A percentile compares a stretch with the other conserved stretches of the same genome.
These are phyloP conservation scores for Monosporozyma aquatica DNA, from an alignment of 805 yeast genomes.

Conservation along the genomic window DNA sequence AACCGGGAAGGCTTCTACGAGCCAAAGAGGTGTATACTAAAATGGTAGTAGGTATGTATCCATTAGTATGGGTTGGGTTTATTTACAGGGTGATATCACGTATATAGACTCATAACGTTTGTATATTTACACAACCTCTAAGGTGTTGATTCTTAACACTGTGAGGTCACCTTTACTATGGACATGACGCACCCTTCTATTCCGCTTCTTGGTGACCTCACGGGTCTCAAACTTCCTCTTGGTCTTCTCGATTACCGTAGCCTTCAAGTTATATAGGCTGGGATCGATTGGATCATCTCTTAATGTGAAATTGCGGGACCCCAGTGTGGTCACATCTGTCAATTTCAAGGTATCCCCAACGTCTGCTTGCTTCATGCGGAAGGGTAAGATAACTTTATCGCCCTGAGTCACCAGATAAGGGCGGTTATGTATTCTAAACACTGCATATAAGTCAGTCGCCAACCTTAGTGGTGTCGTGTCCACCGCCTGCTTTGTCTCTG, in stretches of 20 bases:
- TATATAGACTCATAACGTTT: no score
- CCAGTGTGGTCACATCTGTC: slow-evolving; percentile 70
- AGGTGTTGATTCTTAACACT: slow-evolving; percentile 64
- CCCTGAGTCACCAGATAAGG: slow-evolving; percentile 88
- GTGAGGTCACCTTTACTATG: slow-evolving; percentile 66
- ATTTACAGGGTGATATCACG: background rate
- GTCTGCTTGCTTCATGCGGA: slow-evolving; percentile 59
- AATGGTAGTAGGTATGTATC: no score
- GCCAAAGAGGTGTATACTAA: no score
- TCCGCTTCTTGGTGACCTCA: slow-evolving; percentile 71
- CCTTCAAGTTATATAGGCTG: slow-evolving; percentile 51
- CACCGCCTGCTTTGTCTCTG: background rate
- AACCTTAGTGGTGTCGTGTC: slow-evolving; percentile 58
- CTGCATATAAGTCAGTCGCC: slow-evolving; percentile 68
- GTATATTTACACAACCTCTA: slow-evolving; percentile 41
- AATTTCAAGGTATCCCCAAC: slow-evolving; percentile 78
- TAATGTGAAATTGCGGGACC: slow-evolving; percentile 73
- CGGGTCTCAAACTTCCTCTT: slow-evolving; percentile 65
- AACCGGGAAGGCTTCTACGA: no score
- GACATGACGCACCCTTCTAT: slow-evolving; percentile 62
- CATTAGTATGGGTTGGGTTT: no score
- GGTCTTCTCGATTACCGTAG: slow-evolving; percentile 79
- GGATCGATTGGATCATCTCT: slow-evolving; percentile 48
- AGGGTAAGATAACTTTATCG: slow-evolving; percentile 74
- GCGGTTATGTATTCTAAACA: slow-evolving; percentile 70